Percentiles rank a stretch among this genome's conserved stretches.
phyloP scores from a whole-genome alignment of 2,329 filamentous ascomycete genomes.

The Beauveria brongniartii region DNA sequence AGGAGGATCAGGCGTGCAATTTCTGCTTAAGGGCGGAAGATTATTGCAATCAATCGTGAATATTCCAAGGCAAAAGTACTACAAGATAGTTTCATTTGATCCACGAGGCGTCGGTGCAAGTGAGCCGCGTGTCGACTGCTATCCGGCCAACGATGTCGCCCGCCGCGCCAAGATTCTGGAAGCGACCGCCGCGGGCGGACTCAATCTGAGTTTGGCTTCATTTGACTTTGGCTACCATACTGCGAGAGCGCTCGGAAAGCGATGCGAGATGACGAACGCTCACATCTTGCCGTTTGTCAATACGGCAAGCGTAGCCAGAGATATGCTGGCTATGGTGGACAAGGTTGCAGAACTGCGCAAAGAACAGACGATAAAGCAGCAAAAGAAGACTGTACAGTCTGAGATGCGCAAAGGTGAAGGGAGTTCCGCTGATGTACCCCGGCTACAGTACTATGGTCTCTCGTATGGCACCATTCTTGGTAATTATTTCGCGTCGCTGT shows the following conservation, averaged over 20 bases:
- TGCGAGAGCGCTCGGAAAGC: slow-evolving; percentile 18
- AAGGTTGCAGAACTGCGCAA: slow-evolving; percentile 26
- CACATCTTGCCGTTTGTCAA: slow-evolving; percentile 26
- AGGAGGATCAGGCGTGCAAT: slow-evolving; percentile 29
- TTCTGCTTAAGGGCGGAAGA: slow-evolving; percentile 19
- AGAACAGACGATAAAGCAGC: background rate
- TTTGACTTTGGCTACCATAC: slow-evolving; percentile 21
- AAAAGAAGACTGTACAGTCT: background rate
- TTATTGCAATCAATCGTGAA: slow-evolving; percentile 21
- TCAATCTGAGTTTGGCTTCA: slow-evolving; percentile 14
- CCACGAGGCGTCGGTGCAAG: slow-evolving; percentile 33
- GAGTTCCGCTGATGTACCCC: slow-evolving; percentile 10
- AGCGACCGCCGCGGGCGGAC: slow-evolving; percentile 21
- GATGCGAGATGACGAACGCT: slow-evolving; percentile 21
- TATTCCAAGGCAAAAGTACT: slow-evolving; percentile 23
- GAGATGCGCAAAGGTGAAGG: background rate
- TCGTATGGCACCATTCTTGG: slow-evolving; percentile 36
- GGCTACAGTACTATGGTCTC: slow-evolving; percentile 41
- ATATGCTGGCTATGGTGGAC: slow-evolving; percentile 37
- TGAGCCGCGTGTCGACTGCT: slow-evolving; percentile 32
- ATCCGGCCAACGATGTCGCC: slow-evolving; percentile 21
- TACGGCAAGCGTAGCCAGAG: slow-evolving; percentile 31
- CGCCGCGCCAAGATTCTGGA: slow-evolving; percentile 21
- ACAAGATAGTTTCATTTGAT: slow-evolving; percentile 36
- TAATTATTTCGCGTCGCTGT: slow-evolving; percentile 28